These are phyloP conservation scores for Exophiala xenobiotica DNA, from an alignment of 2,329 filamentous ascomycete species.

Conservation along the genomic window DNA sequence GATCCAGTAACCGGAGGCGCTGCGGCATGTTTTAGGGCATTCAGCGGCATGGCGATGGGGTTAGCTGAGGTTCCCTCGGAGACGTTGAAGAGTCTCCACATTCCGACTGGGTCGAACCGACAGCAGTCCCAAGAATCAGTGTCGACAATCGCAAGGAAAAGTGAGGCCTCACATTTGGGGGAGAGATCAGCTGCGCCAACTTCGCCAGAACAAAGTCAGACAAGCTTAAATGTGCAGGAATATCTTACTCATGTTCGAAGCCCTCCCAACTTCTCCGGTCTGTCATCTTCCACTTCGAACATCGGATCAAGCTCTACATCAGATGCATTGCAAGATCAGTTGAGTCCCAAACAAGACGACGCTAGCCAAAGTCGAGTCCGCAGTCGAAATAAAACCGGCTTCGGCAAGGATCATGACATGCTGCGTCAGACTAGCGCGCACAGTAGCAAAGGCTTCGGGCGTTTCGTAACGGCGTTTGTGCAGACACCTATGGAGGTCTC, in stretches of 20 bases:
- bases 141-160: conserved; percentile 15
- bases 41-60: conserved; percentile 72
- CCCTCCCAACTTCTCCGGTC: conserved; percentile 5
- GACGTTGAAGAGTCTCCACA: conserved; percentile 44
- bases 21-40: conserved; percentile 36
- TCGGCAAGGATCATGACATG: conserved; percentile 26
- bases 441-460: conserved; percentile 23
- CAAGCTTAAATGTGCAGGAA: conserved; percentile 10
- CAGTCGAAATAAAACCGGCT: conserved; percentile 12
- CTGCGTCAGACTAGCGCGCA: conserved; percentile 28
- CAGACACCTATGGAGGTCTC: conserved; percentile 48
- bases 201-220: conserved; percentile 19
- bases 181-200: conserved; percentile 8
- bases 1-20: conserved; percentile 52
- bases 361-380: conserved; percentile 9
- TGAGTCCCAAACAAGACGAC: conserved; percentile 14
- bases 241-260: conserved; percentile 7
- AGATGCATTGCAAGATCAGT: conserved; percentile 8
- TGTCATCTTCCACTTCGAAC: conserved; percentile 14
- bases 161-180: too few species aligned
- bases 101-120: conserved; percentile 10
- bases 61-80: conserved; percentile 68
- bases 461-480: conserved; percentile 17
- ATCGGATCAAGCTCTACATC: conserved; percentile 11
- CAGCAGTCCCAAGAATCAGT: conserved; percentile 15